Evolutionary conservation across 179 eudicot species (phyloP).

Genomic region (Beta corolliflora): DNA sequence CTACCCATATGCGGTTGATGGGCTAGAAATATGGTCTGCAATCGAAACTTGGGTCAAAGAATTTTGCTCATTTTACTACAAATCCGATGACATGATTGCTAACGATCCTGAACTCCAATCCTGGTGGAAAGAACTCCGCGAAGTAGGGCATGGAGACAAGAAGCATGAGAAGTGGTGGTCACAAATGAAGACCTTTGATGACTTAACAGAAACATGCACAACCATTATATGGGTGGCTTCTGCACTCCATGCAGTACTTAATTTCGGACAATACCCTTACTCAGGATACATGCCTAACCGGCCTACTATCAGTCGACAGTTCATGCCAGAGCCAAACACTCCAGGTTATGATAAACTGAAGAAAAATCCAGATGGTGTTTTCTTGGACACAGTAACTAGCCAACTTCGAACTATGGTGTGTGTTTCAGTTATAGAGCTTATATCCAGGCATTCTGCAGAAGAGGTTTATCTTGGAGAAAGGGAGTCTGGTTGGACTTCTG

Average conservation of each 20-base stretch:
- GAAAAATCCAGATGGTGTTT: slow-evolving; percentile 47
- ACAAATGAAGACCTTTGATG: slow-evolving; percentile 55
- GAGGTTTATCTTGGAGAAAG: slow-evolving; percentile 75
- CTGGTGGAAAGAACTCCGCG: slow-evolving; percentile 80
- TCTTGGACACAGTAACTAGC: slow-evolving; percentile 54
- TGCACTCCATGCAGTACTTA: slow-evolving; percentile 76
- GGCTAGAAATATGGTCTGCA: slow-evolving; percentile 81
- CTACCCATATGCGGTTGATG: slow-evolving; percentile 92
- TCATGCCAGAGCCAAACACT: slow-evolving; percentile 61
- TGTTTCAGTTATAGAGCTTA: slow-evolving; percentile 56
- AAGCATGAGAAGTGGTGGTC: slow-evolving; percentile 86
- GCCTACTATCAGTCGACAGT: slow-evolving; percentile 57
- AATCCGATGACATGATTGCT: slow-evolving; percentile 38
- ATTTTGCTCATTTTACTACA: slow-evolving; percentile 63
- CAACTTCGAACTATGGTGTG: slow-evolving; percentile 55
- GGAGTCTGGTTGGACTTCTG: slow-evolving; percentile 57
- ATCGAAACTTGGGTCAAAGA: slow-evolving; percentile 72
- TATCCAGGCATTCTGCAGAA: slow-evolving; percentile 72
- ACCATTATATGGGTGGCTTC: slow-evolving; percentile 85
- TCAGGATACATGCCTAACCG: slow-evolving; percentile 74
- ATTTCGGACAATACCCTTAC: slow-evolving; percentile 83
- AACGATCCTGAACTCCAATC: slow-evolving; percentile 61
- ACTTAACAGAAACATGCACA: slow-evolving; percentile 52
- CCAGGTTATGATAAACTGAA: slow-evolving; percentile 59
- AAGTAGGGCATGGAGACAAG: slow-evolving; percentile 77